A percentile compares a stretch with the other conserved stretches of the same genome.
phyloP scores from a whole-genome alignment of 306 rosid genomes.

The Malus sieversii region DNA sequence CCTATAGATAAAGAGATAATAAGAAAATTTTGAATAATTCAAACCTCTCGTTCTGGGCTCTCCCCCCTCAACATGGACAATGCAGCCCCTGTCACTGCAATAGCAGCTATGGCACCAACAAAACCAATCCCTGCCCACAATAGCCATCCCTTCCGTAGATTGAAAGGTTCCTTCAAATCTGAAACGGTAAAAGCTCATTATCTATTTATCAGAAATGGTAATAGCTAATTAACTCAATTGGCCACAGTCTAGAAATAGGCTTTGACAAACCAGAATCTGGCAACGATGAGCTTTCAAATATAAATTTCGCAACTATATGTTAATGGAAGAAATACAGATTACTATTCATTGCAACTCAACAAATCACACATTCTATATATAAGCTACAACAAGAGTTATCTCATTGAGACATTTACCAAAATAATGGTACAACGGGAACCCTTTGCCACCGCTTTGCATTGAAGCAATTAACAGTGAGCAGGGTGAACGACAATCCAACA shows the following conservation, averaged over 20 bases:
- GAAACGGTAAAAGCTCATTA: constrained; percentile 24
- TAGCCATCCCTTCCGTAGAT: constrained; percentile 85
- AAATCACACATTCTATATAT: background rate
- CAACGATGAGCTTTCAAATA: background rate
- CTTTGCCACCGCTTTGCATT: background rate
- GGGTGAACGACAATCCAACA: background rate
- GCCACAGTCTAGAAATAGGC: constrained; percentile 10
- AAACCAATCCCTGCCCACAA: constrained; percentile 96
- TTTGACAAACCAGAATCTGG: constrained; percentile 1
- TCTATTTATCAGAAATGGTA: constrained; percentile 42
- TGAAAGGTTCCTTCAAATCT: constrained; percentile 80
- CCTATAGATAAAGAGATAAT: background rate
- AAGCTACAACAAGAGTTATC: background rate
- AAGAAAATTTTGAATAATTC: constrained; percentile 5
- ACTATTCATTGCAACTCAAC: background rate
- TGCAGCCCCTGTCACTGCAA: constrained; percentile 65
- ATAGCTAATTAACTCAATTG: constrained; percentile 3
- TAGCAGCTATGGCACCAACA: constrained; percentile 61
- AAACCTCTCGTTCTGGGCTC: constrained; percentile 80
- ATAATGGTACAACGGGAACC: background rate
- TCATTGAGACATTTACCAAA: background rate
- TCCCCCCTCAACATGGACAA: constrained; percentile 59
- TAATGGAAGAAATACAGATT: background rate
- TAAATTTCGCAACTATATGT: background rate
- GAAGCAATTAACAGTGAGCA: background rate